Percentiles rank a stretch among this genome's conserved stretches.
These are phyloP conservation scores for Inonotus obliquus DNA, from an alignment of 1,284 basidiomycete species.

Conservation along the genomic window DNA sequence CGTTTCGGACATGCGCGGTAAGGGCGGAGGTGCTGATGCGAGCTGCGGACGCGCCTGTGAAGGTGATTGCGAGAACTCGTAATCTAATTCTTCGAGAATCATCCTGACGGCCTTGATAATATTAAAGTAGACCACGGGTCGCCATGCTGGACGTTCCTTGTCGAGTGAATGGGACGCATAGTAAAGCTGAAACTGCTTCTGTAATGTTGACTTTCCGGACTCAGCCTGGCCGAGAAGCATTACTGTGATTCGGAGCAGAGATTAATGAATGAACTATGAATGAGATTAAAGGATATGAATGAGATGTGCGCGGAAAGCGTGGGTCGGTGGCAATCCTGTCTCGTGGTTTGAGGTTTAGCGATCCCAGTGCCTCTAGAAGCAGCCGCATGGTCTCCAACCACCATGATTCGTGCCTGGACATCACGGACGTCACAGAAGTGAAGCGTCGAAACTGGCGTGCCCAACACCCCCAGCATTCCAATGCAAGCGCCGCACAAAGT, in stretches of 20 bases:
- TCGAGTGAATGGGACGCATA: conserved; percentile 69
- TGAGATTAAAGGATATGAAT: not conserved
- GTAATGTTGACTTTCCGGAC: conserved; percentile 74
- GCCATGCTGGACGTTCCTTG: conserved; percentile 66
- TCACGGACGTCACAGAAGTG: not conserved
- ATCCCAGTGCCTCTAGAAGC: not conserved
- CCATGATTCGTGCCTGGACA: not conserved
- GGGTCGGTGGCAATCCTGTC: not conserved
- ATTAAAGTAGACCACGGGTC: conserved; percentile 76
- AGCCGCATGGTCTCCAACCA: not conserved
- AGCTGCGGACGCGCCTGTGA: conserved; percentile 13
- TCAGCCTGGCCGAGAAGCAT: conserved; percentile 74
- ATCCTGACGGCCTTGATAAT: conserved; percentile 72
- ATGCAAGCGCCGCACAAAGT: not conserved
- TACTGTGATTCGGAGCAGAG: conserved; percentile 18
- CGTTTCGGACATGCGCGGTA: conserved; percentile 13
- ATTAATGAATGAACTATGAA: not conserved
- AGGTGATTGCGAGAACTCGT: conserved; percentile 38
- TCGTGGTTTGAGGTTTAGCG: not conserved
- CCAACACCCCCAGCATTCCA: not conserved
- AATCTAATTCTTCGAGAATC: conserved; percentile 69
- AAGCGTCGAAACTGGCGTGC: not conserved
- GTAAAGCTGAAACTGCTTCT: conserved; percentile 77
- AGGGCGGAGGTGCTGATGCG: conserved; percentile 28
- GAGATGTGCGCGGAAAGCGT: not conserved